Evolutionary conservation across 108 stramenopile genomes (phyloP).

Genomic region (Asterionellopsis glacialis): DNA sequence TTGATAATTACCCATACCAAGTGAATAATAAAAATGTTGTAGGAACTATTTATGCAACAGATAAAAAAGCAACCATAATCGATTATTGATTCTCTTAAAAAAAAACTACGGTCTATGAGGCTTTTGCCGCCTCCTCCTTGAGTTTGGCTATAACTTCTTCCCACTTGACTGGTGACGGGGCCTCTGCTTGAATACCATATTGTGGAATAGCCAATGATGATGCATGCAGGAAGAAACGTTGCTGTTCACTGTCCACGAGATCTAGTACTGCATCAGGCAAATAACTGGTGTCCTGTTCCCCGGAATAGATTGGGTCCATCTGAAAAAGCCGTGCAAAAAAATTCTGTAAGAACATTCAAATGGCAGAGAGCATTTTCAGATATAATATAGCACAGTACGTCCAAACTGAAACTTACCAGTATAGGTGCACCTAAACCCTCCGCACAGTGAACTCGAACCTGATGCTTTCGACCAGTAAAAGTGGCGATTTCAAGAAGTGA

Average conservation of each 20-base stretch:
- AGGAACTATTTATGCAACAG: no score
- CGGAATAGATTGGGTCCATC: neutral
- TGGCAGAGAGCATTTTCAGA: no score
- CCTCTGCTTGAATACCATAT: constrained; percentile 33
- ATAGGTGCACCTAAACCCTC: constrained; percentile 45
- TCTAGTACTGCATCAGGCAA: neutral
- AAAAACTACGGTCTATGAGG: no score
- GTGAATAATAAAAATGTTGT: no score
- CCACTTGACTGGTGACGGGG: constrained; percentile 61
- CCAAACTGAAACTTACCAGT: constrained; percentile 41
- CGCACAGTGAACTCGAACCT: constrained; percentile 71
- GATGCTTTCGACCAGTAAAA: constrained; percentile 74
- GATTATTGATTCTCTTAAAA: no score
- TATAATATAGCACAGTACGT: constrained; percentile 38
- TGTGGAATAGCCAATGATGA: constrained; percentile 34
- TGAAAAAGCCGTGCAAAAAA: neutral
- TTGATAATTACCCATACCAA: no score
- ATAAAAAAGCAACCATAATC: no score
- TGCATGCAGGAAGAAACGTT: constrained; percentile 63
- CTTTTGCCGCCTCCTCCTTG: neutral
- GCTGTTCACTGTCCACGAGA: constrained; percentile 5
- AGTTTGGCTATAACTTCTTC: neutral
- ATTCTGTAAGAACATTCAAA: neutral
- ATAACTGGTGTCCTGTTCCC: no score
- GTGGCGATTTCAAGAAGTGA: constrained; percentile 48